Evolutionary conservation across 768 basidiomycete genomes (phyloP), one percentile per base, ranked within the genome.

Genomic region (Dentipellis fragilis): DNA sequence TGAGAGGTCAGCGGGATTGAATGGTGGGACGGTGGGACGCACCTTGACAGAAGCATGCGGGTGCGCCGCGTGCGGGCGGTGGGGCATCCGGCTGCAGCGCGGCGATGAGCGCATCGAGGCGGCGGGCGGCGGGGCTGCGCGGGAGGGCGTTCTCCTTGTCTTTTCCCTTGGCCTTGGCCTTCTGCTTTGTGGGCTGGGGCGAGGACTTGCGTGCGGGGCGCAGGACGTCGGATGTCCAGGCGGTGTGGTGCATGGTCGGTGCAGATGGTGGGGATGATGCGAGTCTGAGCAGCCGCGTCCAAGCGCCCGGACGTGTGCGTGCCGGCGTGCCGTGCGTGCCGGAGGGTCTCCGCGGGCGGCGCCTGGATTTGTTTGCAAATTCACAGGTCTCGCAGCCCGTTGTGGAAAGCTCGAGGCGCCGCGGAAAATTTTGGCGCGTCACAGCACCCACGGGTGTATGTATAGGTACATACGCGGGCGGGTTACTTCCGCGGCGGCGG

Each of bases 41-140:
- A 61, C 60, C 60, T n/a, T 61, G 55, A 54, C 60, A 60, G 48
- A 60, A 61, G 38, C 58, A 61, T 2, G 45, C 51, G 2, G 36
- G 59, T 11, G 53, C 37, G 14, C 9, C 10, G 37, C 11, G 49
- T 4, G 55, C 10, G 1, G 12, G 14, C n/a, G 7, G 49, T 39
- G 34, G 42, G 40, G 37, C 23, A 51, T 48, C n/a, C 4, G 29
- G 47, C n/a, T 11, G 52, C n/a, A 19, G 59, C 47, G 22, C 42
- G 51, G 1, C 40, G 39, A 61, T 53, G 10, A 61, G 55, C 17
- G 54, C 60, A 10, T 61, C 60, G 50, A 61, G 58, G 23, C 29
- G 51, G 51, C 55, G 55, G 39, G 57, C 58, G 0, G 51, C 51
- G 2, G 55, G 36, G 37, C 59, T 60, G 8, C 55, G 60, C 11